Conservation (phyloP, 257 asterid genomes). For the Fraxinus anomala region DNA sequence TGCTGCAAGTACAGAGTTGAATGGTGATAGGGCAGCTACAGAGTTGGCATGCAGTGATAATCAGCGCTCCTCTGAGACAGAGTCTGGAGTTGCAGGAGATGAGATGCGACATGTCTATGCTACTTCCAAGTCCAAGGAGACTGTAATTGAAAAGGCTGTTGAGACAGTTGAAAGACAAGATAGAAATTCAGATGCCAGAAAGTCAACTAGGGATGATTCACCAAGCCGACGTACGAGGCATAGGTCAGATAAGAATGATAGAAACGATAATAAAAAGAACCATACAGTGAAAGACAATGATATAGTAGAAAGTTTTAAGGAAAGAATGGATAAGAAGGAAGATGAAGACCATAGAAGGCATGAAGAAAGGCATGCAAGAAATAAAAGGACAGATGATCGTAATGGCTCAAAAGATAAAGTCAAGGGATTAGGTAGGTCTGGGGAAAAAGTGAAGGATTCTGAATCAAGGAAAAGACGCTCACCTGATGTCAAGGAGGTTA, state of each 20-base stretch:
- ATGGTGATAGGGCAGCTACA: conserved; percentile 34
- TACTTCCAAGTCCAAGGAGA: conserved; percentile 32
- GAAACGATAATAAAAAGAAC: conserved; percentile 45
- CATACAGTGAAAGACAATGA: conserved; percentile 40
- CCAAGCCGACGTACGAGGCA: conserved; percentile 32
- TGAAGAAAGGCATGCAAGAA: conserved; percentile 52
- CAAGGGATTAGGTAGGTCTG: conserved; percentile 57
- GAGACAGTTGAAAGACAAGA: conserved; percentile 48
- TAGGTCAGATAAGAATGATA: conserved; percentile 52
- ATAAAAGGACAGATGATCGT: conserved; percentile 45
- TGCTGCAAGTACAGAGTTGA: conserved; percentile 32
- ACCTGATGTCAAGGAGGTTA: conserved; percentile 58
- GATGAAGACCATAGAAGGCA: conserved; percentile 55
- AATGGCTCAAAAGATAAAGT: conserved; percentile 59
- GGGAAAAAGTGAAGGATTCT: conserved; percentile 57
- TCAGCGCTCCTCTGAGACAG: conserved; percentile 38
- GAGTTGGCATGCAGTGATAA: conserved; percentile 31
- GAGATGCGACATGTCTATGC: conserved; percentile 33
- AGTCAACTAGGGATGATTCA: conserved; percentile 37
- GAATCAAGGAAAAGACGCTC: conserved; percentile 65
- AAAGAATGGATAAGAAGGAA: conserved; percentile 49
- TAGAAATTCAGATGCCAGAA: conserved; percentile 39
- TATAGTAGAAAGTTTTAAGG: conserved; percentile 48
- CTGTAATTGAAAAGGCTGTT: conserved; percentile 34
- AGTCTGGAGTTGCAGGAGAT: conserved; percentile 36